phyloP scores from a whole-genome alignment of 148 eudicot genomes.

The Nyssa sinensis region DNA sequence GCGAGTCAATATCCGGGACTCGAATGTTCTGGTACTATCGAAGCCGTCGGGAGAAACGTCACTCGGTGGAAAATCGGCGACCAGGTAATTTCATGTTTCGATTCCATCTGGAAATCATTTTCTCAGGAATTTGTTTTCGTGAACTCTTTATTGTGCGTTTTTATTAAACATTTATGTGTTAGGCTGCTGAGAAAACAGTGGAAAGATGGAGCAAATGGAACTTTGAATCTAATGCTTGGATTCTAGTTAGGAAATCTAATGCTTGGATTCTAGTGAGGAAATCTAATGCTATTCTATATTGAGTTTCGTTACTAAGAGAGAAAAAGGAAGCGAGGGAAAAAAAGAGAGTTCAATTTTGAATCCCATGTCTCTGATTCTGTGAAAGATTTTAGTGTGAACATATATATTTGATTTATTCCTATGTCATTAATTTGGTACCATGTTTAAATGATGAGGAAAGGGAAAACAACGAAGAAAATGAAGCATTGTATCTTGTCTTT shows the following conservation, averaged over 20 bases:
- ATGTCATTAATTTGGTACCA: too few relatives aligned
- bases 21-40: slow-evolving; percentile 78
- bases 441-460: too few relatives aligned
- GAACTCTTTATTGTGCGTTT: too few relatives aligned
- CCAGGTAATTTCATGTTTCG: slow-evolving; percentile 40
- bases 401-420: too few relatives aligned
- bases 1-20: slow-evolving; percentile 73
- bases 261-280: not conserved
- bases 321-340: not conserved
- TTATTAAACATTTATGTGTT: not conserved
- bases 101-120: too few relatives aligned
- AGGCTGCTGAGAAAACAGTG: not conserved
- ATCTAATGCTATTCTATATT: not conserved
- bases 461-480: too few relatives aligned
- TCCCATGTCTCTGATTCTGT: not conserved
- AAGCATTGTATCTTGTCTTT: too few relatives aligned
- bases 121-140: not conserved
- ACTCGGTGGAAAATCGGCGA: slow-evolving; percentile 87
- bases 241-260: not conserved
- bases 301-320: not conserved
- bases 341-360: not conserved
- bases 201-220: not conserved
- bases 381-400: too few relatives aligned
- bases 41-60: slow-evolving; percentile 58
- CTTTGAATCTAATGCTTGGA: not conserved